Conservation (phyloP, 225 moss, liverwort and hornwort genomes). For the Polytrichum commune region DNA sequence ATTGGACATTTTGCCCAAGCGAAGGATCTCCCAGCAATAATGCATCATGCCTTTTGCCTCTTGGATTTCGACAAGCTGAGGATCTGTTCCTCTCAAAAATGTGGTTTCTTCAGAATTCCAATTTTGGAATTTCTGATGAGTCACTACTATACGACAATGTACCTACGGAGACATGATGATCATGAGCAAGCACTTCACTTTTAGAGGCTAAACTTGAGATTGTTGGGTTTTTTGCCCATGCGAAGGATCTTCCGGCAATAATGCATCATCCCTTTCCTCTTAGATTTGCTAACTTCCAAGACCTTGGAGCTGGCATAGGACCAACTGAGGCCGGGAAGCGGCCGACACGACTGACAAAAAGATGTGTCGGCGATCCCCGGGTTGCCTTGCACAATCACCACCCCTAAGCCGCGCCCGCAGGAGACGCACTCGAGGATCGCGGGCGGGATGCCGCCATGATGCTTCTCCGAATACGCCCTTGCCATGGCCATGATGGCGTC, state of each 20-base stretch:
- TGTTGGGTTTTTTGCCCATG: conserved; percentile 44
- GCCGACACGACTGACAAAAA: conserved; percentile 51
- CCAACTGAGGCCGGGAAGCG: conserved; percentile 28
- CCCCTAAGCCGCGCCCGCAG: conserved; percentile 40
- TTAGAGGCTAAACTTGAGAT: background rate
- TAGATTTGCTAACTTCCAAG: conserved; percentile 25
- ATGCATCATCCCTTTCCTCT: conserved; percentile 56
- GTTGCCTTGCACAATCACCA: conserved; percentile 52
- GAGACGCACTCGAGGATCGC: conserved; percentile 50
- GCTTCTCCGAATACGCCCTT: conserved; percentile 49
- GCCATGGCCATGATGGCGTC: conserved; percentile 58
- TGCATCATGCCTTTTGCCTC: conserved; percentile 35
- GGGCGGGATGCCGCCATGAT: conserved; percentile 28
- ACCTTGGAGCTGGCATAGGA: conserved; percentile 11
- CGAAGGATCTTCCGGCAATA: conserved; percentile 50
- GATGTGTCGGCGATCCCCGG: conserved; percentile 35
- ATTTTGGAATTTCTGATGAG: no score
- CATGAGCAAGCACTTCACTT: no score
- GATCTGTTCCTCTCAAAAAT: no score
- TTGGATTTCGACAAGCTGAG: no score
- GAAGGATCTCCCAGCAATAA: conserved; percentile 42
- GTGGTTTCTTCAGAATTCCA: no score
- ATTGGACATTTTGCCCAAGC: conserved; percentile 40
- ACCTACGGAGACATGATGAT: no score
- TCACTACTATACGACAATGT: no score